phyloP scores from a whole-genome alignment of 176 grass and related monocot species.

The Eragrostis curvula region DNA sequence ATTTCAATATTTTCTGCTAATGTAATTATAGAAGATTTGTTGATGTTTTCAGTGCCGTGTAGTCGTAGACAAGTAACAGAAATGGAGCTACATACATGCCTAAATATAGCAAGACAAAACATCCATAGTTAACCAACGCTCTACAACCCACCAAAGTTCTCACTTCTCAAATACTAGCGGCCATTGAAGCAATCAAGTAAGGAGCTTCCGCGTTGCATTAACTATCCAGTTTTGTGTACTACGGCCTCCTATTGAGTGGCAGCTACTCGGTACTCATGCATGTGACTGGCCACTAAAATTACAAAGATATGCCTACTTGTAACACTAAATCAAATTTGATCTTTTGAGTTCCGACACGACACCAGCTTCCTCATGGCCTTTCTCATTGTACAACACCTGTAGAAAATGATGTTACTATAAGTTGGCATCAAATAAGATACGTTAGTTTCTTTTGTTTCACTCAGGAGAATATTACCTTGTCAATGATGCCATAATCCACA shows the following conservation, averaged over 20 bases:
- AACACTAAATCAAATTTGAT: conserved; percentile 61
- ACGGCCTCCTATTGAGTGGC: neutral
- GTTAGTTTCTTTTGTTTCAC: neutral
- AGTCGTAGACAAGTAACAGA: neutral
- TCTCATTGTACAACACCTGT: conserved; percentile 83
- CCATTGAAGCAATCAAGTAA: neutral
- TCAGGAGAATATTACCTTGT: conserved; percentile 54
- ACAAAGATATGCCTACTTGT: conserved; percentile 31
- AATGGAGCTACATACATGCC: neutral
- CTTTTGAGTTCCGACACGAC: conserved; percentile 70
- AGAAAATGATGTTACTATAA: neutral
- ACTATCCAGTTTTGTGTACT: neutral
- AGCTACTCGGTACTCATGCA: conserved; percentile 14
- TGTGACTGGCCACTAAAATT: conserved; percentile 35
- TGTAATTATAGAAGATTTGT: neutral
- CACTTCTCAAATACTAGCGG: neutral
- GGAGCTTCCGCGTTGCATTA: neutral
- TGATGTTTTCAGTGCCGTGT: too few species aligned
- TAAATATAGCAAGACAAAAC: neutral
- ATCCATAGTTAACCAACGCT: neutral
- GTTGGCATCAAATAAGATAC: neutral
- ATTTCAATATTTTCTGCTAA: neutral
- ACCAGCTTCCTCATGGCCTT: conserved; percentile 51
- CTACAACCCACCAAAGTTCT: neutral
- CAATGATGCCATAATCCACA: conserved; percentile 86